Conservation (phyloP, 805 yeast genomes). For the Spencermartinsiella europaea region DNA sequence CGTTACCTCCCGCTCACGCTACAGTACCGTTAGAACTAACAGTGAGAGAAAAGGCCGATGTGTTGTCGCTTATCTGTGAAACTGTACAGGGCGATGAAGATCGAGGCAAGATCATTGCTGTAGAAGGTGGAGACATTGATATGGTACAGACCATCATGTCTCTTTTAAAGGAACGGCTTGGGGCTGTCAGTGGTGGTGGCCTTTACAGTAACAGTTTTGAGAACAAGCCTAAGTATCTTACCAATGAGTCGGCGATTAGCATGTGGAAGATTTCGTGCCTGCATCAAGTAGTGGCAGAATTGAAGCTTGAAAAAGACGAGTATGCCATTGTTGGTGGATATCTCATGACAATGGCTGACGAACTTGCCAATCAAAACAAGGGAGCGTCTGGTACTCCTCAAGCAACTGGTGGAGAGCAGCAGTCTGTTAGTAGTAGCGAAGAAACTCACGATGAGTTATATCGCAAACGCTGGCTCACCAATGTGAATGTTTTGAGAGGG, state of each 20-base stretch:
- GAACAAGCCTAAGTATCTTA: conserved; percentile 19
- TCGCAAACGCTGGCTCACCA: conserved; percentile 22
- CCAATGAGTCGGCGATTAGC: conserved; percentile 17
- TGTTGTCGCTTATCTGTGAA: conserved; percentile 20
- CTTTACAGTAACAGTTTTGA: conserved; percentile 8
- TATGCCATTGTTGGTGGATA: conserved; percentile 22
- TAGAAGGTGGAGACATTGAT: conserved; percentile 19
- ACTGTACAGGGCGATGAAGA: conserved; percentile 8
- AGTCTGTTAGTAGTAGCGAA: neutral
- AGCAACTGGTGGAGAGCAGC: no score
- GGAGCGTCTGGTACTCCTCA: neutral
- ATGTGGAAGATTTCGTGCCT: conserved; percentile 25
- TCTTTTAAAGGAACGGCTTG: conserved; percentile 10
- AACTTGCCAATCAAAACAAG: conserved; percentile 10
- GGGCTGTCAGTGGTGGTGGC: conserved; percentile 3
- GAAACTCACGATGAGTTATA: conserved; percentile 9
- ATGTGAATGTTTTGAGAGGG: conserved; percentile 21
- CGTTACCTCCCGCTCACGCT: neutral
- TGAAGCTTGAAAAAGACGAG: conserved; percentile 6
- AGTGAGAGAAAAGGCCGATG: conserved; percentile 24
- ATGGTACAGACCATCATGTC: conserved; percentile 9
- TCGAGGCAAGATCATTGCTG: conserved; percentile 15
- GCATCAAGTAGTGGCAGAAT: conserved; percentile 22
- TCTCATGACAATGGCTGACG: conserved; percentile 22
- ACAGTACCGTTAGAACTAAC: conserved; percentile 9